phyloP scores from a whole-genome alignment of 345 rosid species.

The Bretschneidera sinensis region DNA sequence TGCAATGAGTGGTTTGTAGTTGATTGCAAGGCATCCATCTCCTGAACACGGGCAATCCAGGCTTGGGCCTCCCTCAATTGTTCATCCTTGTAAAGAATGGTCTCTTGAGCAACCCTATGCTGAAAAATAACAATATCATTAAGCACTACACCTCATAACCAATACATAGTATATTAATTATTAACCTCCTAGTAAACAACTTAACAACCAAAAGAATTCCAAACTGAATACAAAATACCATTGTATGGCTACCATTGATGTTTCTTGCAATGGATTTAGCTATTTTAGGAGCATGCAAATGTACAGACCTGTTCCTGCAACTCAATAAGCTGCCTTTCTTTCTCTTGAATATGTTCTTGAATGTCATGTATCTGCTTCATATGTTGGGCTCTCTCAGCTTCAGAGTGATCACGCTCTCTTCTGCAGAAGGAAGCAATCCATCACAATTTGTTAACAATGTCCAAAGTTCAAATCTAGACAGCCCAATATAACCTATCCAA shows the following conservation, averaged over 20 bases:
- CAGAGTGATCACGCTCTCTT: constrained; percentile 97
- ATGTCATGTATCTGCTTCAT: constrained; percentile 73
- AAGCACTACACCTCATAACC: not conserved
- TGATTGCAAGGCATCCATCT: constrained; percentile 82
- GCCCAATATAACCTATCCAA: not conserved
- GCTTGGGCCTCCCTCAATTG: constrained; percentile 76
- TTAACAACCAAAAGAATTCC: not conserved
- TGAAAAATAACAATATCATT: constrained; percentile 35
- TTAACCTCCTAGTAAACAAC: not conserved
- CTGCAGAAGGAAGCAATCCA: constrained; percentile 37
- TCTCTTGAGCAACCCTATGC: constrained; percentile 90
- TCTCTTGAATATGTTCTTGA: constrained; percentile 89
- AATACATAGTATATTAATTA: not conserved
- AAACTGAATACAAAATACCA: not conserved
- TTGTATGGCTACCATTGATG: not conserved
- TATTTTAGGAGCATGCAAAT: not conserved
- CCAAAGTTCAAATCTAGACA: constrained; percentile 4
- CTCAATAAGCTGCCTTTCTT: constrained; percentile 77
- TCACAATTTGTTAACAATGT: not conserved
- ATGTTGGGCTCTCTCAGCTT: constrained; percentile 86
- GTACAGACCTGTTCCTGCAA: constrained; percentile 84
- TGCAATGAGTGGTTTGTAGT: constrained; percentile 68
- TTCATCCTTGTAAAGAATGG: constrained; percentile 76
- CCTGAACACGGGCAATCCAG: constrained; percentile 83
- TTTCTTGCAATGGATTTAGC: not conserved